phyloP scores from a whole-genome alignment of 495 filamentous ascomycete genomes.

The Aspergillus ellipticus region DNA sequence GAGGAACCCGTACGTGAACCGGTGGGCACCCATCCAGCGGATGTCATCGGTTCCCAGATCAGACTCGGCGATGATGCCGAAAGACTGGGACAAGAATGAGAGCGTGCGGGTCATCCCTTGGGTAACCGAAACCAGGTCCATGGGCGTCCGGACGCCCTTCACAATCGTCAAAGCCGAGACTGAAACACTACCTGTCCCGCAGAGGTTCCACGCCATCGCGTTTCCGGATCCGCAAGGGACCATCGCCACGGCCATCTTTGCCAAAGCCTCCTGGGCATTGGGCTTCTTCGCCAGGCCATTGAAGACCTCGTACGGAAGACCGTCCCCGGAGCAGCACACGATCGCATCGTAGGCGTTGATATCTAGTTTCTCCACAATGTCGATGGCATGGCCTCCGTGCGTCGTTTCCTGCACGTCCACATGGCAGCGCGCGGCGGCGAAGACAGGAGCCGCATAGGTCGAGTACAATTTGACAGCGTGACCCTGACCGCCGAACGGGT shows the following conservation, averaged over 20 bases:
- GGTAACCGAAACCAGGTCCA: slow-evolving; percentile 85
- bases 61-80: slow-evolving; percentile 84
- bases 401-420: slow-evolving; percentile 73
- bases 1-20: slow-evolving; percentile 83
- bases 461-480: slow-evolving; percentile 70
- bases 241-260: slow-evolving; percentile 79
- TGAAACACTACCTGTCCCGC: slow-evolving; percentile 72
- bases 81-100: slow-evolving; percentile 86
- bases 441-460: slow-evolving; percentile 73
- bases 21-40: slow-evolving; percentile 82
- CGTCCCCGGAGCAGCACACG: slow-evolving; percentile 88
- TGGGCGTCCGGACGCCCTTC: slow-evolving; percentile 74
- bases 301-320: slow-evolving; percentile 88
- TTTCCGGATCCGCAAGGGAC: slow-evolving; percentile 93
- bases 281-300: slow-evolving; percentile 78
- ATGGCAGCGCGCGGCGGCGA: slow-evolving; percentile 75
- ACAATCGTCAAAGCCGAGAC: slow-evolving; percentile 76
- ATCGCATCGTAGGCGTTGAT: slow-evolving; percentile 76
- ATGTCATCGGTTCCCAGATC: slow-evolving; percentile 88
- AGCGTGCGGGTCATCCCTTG: slow-evolving; percentile 68
- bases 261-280: slow-evolving; percentile 71
- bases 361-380: slow-evolving; percentile 76
- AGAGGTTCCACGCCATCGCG: slow-evolving; percentile 86
- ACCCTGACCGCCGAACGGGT: slow-evolving; percentile 85
- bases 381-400: slow-evolving; percentile 70